Evolutionary conservation across 257 asterid genomes (phyloP).

Genomic region (Lithospermum erythrorhizon): DNA sequence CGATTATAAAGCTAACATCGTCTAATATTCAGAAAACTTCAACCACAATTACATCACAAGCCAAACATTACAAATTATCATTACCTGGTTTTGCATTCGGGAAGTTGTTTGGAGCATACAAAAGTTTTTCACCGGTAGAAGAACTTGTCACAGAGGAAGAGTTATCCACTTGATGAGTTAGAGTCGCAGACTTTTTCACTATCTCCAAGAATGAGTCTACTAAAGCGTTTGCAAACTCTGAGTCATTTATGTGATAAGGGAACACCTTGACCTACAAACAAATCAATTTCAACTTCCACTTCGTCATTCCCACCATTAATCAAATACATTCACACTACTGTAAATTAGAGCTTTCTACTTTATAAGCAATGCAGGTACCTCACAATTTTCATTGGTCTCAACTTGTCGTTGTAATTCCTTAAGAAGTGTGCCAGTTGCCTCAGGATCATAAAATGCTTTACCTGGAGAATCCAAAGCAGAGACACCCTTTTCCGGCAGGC

Average conservation of each 20-base stretch:
- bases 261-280: slow-evolving; percentile 53
- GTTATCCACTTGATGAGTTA: slow-evolving; percentile 24
- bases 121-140: slow-evolving; percentile 14
- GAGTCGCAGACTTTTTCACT: slow-evolving; percentile 17
- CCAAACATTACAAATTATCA: slow-evolving; percentile 6
- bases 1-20: not conserved
- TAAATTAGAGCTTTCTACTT: slow-evolving; percentile 9
- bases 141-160: slow-evolving; percentile 19
- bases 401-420: slow-evolving; percentile 53
- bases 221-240: slow-evolving; percentile 70
- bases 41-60: not conserved
- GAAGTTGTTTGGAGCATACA: slow-evolving; percentile 53
- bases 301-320: not conserved
- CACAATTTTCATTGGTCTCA: slow-evolving; percentile 44
- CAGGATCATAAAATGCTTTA: slow-evolving; percentile 69
- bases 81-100: slow-evolving; percentile 88
- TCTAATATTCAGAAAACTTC: not conserved
- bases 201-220: slow-evolving; percentile 75
- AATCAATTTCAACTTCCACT: slow-evolving; percentile 3
- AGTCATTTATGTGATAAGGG: slow-evolving; percentile 77
- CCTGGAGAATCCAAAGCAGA: slow-evolving; percentile 90
- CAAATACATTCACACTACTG: slow-evolving; percentile 11
- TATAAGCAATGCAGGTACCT: slow-evolving; percentile 40
- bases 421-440: slow-evolving; percentile 62
- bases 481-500: slow-evolving; percentile 80